Evolutionary conservation across 2,329 filamentous ascomycete genomes (phyloP).

Genomic region (Simplicillium sp.): DNA sequence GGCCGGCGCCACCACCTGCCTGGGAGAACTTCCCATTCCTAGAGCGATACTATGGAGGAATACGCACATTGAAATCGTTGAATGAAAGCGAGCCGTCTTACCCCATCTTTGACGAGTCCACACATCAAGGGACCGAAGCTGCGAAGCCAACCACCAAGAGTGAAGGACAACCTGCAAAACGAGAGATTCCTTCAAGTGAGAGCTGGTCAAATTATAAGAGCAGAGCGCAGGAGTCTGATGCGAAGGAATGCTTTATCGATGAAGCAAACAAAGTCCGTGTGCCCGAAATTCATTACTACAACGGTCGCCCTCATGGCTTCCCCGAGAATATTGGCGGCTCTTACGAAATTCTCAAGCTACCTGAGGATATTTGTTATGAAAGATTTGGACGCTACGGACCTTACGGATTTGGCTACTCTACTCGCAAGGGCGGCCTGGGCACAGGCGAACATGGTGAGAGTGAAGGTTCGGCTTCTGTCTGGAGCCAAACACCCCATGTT

Average conservation of each 20-base stretch:
- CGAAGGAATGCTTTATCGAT: slow-evolving; percentile 74
- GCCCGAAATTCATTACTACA: slow-evolving; percentile 63
- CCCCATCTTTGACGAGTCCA: slow-evolving; percentile 53
- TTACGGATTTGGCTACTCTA: slow-evolving; percentile 82
- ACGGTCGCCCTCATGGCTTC: slow-evolving; percentile 74
- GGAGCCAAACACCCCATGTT: slow-evolving; percentile 60
- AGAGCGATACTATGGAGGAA: slow-evolving; percentile 81
- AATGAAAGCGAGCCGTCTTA: slow-evolving; percentile 71
- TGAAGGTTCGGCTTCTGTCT: slow-evolving; percentile 72
- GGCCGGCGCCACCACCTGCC: slow-evolving; percentile 52
- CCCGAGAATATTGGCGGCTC: slow-evolving; percentile 82
- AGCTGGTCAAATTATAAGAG: slow-evolving; percentile 23
- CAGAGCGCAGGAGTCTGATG: slow-evolving; percentile 33
- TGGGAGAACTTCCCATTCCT: slow-evolving; percentile 87
- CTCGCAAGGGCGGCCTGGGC: slow-evolving; percentile 68
- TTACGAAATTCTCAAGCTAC: slow-evolving; percentile 68
- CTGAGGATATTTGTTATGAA: slow-evolving; percentile 87
- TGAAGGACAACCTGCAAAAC: slow-evolving; percentile 4
- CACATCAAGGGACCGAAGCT: slow-evolving; percentile 9
- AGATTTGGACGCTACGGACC: slow-evolving; percentile 79
- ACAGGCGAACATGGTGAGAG: slow-evolving; percentile 78
- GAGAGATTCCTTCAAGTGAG: slow-evolving; percentile 17
- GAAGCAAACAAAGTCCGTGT: slow-evolving; percentile 52
- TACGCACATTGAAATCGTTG: slow-evolving; percentile 59
- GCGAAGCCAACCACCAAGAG: neutral